Evolutionary conservation across 768 basidiomycete species (phyloP).

Genomic region (Boletellus ananas): DNA sequence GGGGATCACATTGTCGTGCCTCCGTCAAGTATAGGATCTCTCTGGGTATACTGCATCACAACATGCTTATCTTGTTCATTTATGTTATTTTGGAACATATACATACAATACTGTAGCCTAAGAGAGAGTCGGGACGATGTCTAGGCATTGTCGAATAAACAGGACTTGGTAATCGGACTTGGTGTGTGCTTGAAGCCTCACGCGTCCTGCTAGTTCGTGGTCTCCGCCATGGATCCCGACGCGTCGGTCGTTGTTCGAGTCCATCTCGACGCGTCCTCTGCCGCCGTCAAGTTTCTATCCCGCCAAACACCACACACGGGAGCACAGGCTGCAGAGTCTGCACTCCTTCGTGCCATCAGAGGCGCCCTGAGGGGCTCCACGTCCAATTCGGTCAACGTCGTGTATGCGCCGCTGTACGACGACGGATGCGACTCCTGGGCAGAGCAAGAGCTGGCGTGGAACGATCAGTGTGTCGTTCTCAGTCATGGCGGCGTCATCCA

Average conservation of each 20-base stretch:
- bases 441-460: constrained; percentile 73
- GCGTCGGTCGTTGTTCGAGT: constrained; percentile 34
- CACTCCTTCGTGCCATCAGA: constrained; percentile 54
- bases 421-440: constrained; percentile 39
- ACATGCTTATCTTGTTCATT: constrained; percentile 37
- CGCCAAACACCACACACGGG: constrained; percentile 20
- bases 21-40: constrained; percentile 32
- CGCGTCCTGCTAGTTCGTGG: no score
- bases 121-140: background rate
- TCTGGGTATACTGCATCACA: constrained; percentile 31
- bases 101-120: constrained; percentile 27
- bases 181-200: no score
- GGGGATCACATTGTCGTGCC: constrained; percentile 21
- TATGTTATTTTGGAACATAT: constrained; percentile 34
- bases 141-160: constrained; percentile 11
- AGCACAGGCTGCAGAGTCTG: constrained; percentile 26
- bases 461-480: constrained; percentile 56
- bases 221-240: constrained; percentile 18
- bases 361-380: constrained; percentile 56
- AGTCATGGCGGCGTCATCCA: constrained; percentile 64
- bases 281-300: constrained; percentile 42
- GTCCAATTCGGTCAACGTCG: constrained; percentile 37
- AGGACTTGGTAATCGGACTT: background rate
- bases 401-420: constrained; percentile 41
- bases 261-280: constrained; percentile 41